Evolutionary conservation across 1,139 yeast genomes (phyloP), one percentile per base, ranked within the genome.

Genomic region (Geotrichum klebahnii): DNA sequence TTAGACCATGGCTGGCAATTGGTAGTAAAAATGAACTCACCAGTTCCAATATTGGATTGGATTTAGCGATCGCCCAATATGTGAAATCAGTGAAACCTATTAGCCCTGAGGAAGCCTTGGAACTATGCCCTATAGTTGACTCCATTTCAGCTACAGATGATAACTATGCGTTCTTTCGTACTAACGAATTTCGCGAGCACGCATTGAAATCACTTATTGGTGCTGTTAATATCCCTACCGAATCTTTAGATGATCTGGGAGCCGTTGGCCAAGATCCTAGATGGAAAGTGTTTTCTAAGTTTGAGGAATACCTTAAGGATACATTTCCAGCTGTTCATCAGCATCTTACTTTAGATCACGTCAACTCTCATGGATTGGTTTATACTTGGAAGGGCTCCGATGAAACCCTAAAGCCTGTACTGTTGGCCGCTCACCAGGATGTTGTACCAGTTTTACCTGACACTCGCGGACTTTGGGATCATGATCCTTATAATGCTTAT

Each of bases 361-460:
- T 85, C 47, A 85, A 86, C 61, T 75, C 79, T 33, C 77, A 80
- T 56, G 92, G 89, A 0, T 69, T 86, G 53, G 75, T 86, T 16
- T 80, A 74, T 61, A 76, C 81, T 24, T 82, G 87, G 83, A 68
- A 78, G 57, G 95, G 95, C 20, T 61, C 77, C 0, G 68, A 80
- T 53, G 41, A 64, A 3, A 53, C 61, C 2, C 69, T 82, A 59
- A 80, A 82, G 63, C 95, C 95, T 4, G 57, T 82, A 12, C 63
- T 86, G 65, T 69, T 85, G 39, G 76, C 82, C 67, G 89, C 92
- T 2, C 96, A 87, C 65, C 87, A 81, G 63, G 95, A 86, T 62
- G 86, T 83, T 3, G 95, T 87, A 12, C 95, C 95, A 0, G 84
- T 85, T n/a, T 81, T 80, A 59, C 64, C 68, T 26, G 80, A 72